Percentiles rank a stretch among this genome's conserved stretches.
phyloP scores from a whole-genome alignment of 192 early-diverging fungal species.

The Coemansia sp. region DNA sequence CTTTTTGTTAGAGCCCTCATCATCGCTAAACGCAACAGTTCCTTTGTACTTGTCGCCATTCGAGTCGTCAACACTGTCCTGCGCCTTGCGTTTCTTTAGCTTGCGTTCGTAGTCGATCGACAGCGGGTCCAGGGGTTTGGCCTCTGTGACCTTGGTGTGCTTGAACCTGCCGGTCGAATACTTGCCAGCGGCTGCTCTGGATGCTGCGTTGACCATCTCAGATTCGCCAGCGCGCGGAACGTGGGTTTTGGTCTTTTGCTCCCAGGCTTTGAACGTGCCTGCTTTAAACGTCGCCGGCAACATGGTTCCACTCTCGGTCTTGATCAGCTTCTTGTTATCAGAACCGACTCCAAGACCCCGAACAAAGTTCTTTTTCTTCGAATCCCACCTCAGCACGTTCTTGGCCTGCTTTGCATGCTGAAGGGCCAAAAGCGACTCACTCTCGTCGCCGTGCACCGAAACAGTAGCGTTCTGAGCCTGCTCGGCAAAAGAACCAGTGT shows the following conservation, averaged over 20 bases:
- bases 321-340: conserved; percentile 96
- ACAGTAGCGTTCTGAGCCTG: conserved; percentile 77
- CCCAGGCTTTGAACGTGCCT: conserved; percentile 88
- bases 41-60: conserved; percentile 45
- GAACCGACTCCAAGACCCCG: conserved; percentile 78
- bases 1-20: conserved; percentile 16
- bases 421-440: conserved; percentile 59
- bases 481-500: conserved; percentile 75
- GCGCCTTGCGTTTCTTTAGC: conserved; percentile 59
- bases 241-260: conserved; percentile 78
- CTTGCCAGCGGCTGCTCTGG: conserved; percentile 43
- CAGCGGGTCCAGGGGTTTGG: conserved; percentile 72
- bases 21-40: conserved; percentile 46
- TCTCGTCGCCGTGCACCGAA: conserved; percentile 83
- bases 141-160: conserved; percentile 73
- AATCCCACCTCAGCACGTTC: conserved; percentile 82
- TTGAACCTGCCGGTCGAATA: conserved; percentile 66
- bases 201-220: conserved; percentile 62
- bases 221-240: conserved; percentile 86
- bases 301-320: conserved; percentile 86
- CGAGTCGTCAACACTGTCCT: conserved; percentile 38
- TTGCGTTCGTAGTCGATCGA: conserved; percentile 67
- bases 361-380: conserved; percentile 91
- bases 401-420: conserved; percentile 59
- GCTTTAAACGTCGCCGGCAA: conserved; percentile 88